A percentile compares a stretch with the other conserved stretches of the same genome.
phyloP scores from a whole-genome alignment of 2,329 filamentous ascomycete genomes.

The Colletotrichum abscissum region DNA sequence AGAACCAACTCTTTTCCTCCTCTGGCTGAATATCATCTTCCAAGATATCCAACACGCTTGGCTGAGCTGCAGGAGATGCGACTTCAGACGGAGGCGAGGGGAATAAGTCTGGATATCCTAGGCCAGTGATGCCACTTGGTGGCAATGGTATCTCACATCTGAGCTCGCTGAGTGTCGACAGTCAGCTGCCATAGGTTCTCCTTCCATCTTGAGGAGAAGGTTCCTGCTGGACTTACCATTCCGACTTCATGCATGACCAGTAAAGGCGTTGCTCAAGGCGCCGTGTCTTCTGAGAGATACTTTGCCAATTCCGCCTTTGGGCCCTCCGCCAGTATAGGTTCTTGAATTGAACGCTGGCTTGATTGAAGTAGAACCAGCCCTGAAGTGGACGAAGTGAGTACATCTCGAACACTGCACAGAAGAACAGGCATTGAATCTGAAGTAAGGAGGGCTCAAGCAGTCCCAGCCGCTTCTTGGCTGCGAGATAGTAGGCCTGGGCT shows the following conservation, averaged over 20 bases:
- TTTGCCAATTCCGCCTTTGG: not conserved
- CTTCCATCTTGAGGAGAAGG: not conserved
- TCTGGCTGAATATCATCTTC: conserved; percentile 37
- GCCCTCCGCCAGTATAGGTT: conserved; percentile 32
- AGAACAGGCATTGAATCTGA: conserved; percentile 45
- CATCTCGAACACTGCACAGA: conserved; percentile 48
- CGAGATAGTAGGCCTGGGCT: conserved; percentile 41
- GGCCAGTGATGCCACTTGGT: conserved; percentile 29
- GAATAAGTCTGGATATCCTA: conserved; percentile 44
- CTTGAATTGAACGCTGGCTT: conserved; percentile 42
- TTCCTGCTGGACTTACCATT: conserved; percentile 38
- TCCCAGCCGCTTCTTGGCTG: conserved; percentile 45
- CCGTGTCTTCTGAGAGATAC: conserved; percentile 14
- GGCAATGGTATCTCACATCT: conserved; percentile 35
- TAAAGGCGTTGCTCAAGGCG: conserved; percentile 44
- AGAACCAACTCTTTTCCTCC: conserved; percentile 43
- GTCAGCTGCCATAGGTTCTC: not conserved
- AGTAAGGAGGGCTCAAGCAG: conserved; percentile 42
- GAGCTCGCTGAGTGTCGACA: conserved; percentile 12
- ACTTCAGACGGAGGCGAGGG: conserved; percentile 41
- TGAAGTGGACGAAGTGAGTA: conserved; percentile 45
- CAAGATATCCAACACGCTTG: not conserved
- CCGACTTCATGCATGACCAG: conserved; percentile 48
- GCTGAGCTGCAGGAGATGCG: conserved; percentile 6
- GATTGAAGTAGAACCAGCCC: conserved; percentile 45